Base-by-base conservation (phyloP, 768 basidiomycete species). In the Leccinum incarnatum region DNA sequence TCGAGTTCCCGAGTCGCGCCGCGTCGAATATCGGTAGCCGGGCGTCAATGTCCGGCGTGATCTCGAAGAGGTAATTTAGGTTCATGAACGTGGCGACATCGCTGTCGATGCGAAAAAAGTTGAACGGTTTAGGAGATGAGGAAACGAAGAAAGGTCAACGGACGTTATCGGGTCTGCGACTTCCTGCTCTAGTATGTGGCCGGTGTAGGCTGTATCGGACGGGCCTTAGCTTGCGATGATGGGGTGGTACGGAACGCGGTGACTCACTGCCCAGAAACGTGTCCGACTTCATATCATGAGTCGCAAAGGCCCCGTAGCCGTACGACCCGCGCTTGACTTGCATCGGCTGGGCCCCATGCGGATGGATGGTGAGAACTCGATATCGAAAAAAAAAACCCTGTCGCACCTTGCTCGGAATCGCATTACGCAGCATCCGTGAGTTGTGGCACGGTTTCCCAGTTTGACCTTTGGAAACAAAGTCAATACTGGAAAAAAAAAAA, bases 251-350 rank as follows among this genome's bases (percentile, higher is more conserved):
- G 11, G 5, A 50, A 6, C 36, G 15, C n/a, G 10, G 4, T 2
- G 9, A 54, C 70, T 58, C 14, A 68, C 78, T 68, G 51, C 77
- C 78, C 62, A 79, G 59, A 34, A 67, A 72, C 17, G 62, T 61
- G 17, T 48, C 45, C n/a, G 21, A 7, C 10, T 51, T 30, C 50
- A 76, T 74, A 6, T 45, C 27, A 50, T 67, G 51, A 3, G n/a
- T 34, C 9, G 81, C 75, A 69, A 79, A 83, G 3, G 81, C 77
- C 25, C 83, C 83, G 30, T 80, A 66, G 1, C 83, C 83, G 65
- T 63, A 68, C 3, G 49, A 23, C 10, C 77, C 76, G 48, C 48
- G 47, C 54, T 67, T 75, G 29, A 84, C 71, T 30, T 69, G 65
- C 23, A 79, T 47, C 21, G 58, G 55, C 81, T 82, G 48, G 53